Base-by-base conservation (phyloP, 495 filamentous ascomycete species). In the Aspergillus nidulans region DNA sequence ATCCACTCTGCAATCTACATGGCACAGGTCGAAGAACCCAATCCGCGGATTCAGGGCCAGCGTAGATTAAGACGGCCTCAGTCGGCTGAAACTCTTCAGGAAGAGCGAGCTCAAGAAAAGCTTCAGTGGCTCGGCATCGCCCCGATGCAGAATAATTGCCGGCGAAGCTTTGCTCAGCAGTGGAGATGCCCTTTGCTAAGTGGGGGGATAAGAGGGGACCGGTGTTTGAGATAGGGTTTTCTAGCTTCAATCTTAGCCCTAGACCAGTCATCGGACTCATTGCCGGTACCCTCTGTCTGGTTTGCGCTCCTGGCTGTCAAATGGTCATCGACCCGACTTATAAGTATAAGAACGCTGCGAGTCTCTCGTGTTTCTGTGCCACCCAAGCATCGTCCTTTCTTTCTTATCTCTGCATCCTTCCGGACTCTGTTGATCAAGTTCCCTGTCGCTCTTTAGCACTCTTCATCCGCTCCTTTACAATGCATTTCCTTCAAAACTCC, bases 401-500 rank as follows among this genome's bases (percentile, higher is more conserved):
- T 9, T 12, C 15, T 45, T 15, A 45, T 45, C 6, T 30, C 21
- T 43, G 19, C 23, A 15, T 47, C 12, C 3, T 15, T 13, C 30
- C 30, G 47, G 9, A 21, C 18, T 59, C 57, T 63, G 61, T 64
- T 55, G 58, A 64, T 49, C 56, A 55, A 59, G 47, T 25, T 26
- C 47, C 26, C 28, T 23, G 28, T 32, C 47, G 18, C 39, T 49
- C 47, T 49, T 49, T 49, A n/a, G 28, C 18, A 36, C 45, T 16
- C 39, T 1, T 30, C 46, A 20, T 32, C n/a, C 36, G 18, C 10
- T 48, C 45, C 36, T 46, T 55, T 47, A 59, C 44, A 38, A 64
- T 64, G 62, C 58, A 55, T 47, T 63, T 57, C 40, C 49, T 61
- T 43, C 53, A 61, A n/a, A 55, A 34, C 56, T 63, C 64, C 23